Conservation (phyloP, 495 filamentous ascomycete species). For the Hyaloscypha variabilis region DNA sequence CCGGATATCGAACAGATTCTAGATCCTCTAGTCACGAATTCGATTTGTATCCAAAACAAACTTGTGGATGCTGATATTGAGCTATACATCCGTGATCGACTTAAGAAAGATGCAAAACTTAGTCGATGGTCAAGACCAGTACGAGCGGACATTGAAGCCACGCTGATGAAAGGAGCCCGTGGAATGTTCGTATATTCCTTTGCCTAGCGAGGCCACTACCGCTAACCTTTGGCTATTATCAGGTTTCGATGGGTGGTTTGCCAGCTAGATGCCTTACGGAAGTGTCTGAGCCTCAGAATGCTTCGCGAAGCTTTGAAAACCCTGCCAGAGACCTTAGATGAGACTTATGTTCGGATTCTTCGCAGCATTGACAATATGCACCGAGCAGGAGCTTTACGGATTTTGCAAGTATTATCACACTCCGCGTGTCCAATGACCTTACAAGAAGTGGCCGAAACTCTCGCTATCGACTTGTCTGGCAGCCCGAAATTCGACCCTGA, state of each 20-base stretch:
- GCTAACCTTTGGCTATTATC: neutral
- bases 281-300: slow-evolving; percentile 30
- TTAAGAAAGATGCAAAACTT: slow-evolving; percentile 15
- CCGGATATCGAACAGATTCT: slow-evolving; percentile 13
- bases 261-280: slow-evolving; percentile 37
- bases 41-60: slow-evolving; percentile 11
- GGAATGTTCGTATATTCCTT: slow-evolving; percentile 18
- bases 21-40: neutral
- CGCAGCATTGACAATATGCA: slow-evolving; percentile 18
- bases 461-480: slow-evolving; percentile 23
- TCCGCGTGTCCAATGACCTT: slow-evolving; percentile 33
- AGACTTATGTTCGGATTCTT: slow-evolving; percentile 41
- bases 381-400: slow-evolving; percentile 13
- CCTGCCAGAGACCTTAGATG: slow-evolving; percentile 37
- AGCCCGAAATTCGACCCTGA: slow-evolving; percentile 27
- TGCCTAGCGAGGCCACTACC: neutral
- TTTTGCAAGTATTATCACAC: slow-evolving; percentile 37
- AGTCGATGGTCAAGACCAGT: neutral
- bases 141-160: slow-evolving; percentile 13
- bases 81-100: neutral
- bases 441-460: slow-evolving; percentile 32
- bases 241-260: slow-evolving; percentile 43
- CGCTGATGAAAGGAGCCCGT: slow-evolving; percentile 15
- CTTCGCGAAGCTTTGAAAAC: slow-evolving; percentile 31
- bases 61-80: slow-evolving; percentile 6